phyloP scores from a whole-genome alignment of 140 eudicot species.

The Erigeron philadelphicus region DNA sequence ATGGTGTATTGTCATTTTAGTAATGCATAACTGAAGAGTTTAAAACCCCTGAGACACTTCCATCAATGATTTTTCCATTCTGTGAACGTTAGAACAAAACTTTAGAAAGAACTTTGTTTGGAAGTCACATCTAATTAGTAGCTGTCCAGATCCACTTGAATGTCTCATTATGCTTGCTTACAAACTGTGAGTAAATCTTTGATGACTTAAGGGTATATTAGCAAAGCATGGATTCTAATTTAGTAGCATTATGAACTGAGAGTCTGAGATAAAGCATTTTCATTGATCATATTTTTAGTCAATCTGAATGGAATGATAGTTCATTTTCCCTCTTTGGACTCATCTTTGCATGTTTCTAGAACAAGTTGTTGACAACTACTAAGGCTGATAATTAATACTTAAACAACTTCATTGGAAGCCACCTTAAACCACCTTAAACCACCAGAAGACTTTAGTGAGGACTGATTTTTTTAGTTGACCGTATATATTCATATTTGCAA shows the following conservation, averaged over 20 bases:
- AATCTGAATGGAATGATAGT: not conserved
- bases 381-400: not conserved
- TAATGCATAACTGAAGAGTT: not conserved
- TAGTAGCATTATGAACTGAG: too few relatives aligned
- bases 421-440: too few relatives aligned
- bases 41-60: not conserved
- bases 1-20: not conserved
- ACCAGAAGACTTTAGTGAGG: too few relatives aligned
- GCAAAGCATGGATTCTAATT: too few relatives aligned
- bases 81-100: not conserved
- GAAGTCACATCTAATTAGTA: too few relatives aligned
- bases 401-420: not conserved
- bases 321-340: not conserved
- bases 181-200: not conserved
- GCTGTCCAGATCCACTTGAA: not conserved
- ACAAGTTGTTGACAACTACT: not conserved
- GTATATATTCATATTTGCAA: not conserved
- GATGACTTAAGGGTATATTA: too few relatives aligned
- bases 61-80: not conserved
- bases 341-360: not conserved
- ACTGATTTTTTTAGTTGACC: too few relatives aligned
- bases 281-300: not conserved
- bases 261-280: too few relatives aligned
- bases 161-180: slow-evolving; percentile 5
- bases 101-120: not conserved